These are phyloP conservation scores for Millerozyma miso DNA, from an alignment of 805 yeast genomes.

Conservation along the genomic window DNA sequence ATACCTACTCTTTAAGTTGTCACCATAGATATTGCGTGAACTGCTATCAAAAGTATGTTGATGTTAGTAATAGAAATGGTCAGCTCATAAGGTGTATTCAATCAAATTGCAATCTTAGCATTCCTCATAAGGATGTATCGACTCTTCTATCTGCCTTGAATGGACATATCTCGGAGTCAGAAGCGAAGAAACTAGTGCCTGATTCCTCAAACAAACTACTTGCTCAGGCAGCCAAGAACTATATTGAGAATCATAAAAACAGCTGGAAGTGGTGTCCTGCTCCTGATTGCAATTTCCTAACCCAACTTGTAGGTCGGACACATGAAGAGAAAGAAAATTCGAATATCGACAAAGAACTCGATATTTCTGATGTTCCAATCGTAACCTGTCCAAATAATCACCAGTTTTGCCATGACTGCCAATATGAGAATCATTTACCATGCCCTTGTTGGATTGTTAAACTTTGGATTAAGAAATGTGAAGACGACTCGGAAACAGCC, in stretches of 20 bases:
- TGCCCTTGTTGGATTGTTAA: slow-evolving; percentile 69
- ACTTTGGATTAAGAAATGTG: slow-evolving; percentile 73
- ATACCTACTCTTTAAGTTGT: slow-evolving; percentile 56
- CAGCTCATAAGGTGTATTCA: slow-evolving; percentile 63
- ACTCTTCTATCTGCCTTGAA: not conserved
- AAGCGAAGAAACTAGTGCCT: not conserved
- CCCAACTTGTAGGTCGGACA: slow-evolving; percentile 26
- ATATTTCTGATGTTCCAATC: slow-evolving; percentile 46
- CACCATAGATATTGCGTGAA: slow-evolving; percentile 63
- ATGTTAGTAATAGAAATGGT: slow-evolving; percentile 39
- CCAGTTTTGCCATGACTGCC: slow-evolving; percentile 76
- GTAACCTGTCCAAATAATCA: slow-evolving; percentile 67
- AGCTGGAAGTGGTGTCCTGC: slow-evolving; percentile 79
- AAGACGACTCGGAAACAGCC: slow-evolving; percentile 82
- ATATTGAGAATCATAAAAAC: slow-evolving; percentile 45
- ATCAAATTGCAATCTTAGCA: slow-evolving; percentile 43
- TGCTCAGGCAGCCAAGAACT: slow-evolving; percentile 41
- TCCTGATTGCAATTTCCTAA: slow-evolving; percentile 66
- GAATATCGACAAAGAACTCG: slow-evolving; percentile 4
- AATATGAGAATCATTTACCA: slow-evolving; percentile 74
- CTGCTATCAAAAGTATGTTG: slow-evolving; percentile 64
- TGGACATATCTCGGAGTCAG: not conserved
- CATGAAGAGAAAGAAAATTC: slow-evolving; percentile 4
- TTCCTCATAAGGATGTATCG: slow-evolving; percentile 41
- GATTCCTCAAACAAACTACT: slow-evolving; percentile 26